These are phyloP conservation scores for Dactylellina drechsleri DNA, from an alignment of 2,329 filamentous ascomycete species.

Conservation along the genomic window DNA sequence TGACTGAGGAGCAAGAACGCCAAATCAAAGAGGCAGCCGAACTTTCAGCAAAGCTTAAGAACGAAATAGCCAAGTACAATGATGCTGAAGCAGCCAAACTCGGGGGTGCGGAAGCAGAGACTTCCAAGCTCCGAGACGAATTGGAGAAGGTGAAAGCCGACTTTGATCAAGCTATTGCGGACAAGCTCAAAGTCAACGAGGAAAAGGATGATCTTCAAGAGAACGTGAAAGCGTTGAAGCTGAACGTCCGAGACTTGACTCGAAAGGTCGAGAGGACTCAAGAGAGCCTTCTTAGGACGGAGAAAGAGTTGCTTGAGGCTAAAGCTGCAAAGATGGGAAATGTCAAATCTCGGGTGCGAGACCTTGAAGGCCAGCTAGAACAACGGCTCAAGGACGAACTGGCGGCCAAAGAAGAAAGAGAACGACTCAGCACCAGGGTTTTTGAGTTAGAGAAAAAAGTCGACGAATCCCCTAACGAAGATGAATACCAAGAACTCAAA, in stretches of 20 bases:
- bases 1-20: conserved; percentile 31
- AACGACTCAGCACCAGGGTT: conserved; percentile 33
- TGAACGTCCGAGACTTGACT: conserved; percentile 33
- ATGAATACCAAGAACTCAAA: conserved; percentile 31
- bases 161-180: conserved; percentile 28
- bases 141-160: conserved; percentile 26
- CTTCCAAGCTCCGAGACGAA: conserved; percentile 30
- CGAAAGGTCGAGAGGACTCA: conserved; percentile 15
- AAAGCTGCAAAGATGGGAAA: conserved; percentile 30
- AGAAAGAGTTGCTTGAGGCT: conserved; percentile 31
- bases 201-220: conserved; percentile 20
- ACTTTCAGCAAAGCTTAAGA: conserved; percentile 30
- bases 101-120: conserved; percentile 29
- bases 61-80: conserved; percentile 25
- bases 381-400: conserved; percentile 37
- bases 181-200: conserved; percentile 38
- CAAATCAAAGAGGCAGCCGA: conserved; percentile 42
- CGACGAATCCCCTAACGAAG: conserved; percentile 37
- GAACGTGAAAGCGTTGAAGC: conserved; percentile 21
- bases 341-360: conserved; percentile 29
- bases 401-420: conserved; percentile 43
- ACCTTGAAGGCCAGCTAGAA: conserved; percentile 40
- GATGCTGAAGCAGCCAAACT: conserved; percentile 37
- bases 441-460: conserved; percentile 44
- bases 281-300: conserved; percentile 20